phyloP scores from a whole-genome alignment of 768 basidiomycete species.

The Floccularia luteovirens region DNA sequence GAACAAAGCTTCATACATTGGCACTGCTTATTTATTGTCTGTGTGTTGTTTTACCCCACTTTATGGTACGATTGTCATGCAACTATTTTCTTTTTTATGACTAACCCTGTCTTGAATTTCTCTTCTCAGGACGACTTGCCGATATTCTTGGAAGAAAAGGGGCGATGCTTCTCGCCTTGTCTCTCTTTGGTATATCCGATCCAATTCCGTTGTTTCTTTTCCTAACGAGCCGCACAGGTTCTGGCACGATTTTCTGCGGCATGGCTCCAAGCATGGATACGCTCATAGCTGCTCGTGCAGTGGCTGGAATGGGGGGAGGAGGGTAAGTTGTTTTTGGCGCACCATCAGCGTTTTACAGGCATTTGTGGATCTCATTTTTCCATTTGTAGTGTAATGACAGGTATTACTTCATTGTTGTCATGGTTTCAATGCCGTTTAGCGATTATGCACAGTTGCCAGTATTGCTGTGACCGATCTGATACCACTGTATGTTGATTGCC shows the following conservation, averaged over 20 bases:
- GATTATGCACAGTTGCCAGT: conserved; percentile 51
- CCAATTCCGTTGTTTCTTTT: conserved; percentile 3
- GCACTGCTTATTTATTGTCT: conserved; percentile 80
- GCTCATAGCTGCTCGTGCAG: conserved; percentile 72
- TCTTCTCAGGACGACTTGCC: conserved; percentile 59
- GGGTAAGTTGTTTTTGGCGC: conserved; percentile 44
- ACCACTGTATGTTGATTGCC: conserved; percentile 54
- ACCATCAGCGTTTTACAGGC: conserved; percentile 8
- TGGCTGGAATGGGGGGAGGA: conserved; percentile 92
- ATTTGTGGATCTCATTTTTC: conserved; percentile 17
- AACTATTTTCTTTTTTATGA: not conserved
- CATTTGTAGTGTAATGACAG: conserved; percentile 70
- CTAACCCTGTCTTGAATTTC: conserved; percentile 6
- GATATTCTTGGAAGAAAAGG: conserved; percentile 83
- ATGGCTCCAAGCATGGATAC: conserved; percentile 80
- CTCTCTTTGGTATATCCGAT: conserved; percentile 61
- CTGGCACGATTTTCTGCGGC: conserved; percentile 83
- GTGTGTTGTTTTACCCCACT: conserved; percentile 89
- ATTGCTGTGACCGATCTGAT: conserved; percentile 85
- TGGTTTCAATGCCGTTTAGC: conserved; percentile 2
- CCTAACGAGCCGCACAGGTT: conserved; percentile 32
- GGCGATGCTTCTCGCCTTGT: conserved; percentile 78
- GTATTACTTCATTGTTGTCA: conserved; percentile 30
- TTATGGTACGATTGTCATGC: conserved; percentile 48
- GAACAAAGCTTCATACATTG: conserved; percentile 80